Conservation (phyloP, 179 eudicot genomes). For the Camellia oleifera region DNA sequence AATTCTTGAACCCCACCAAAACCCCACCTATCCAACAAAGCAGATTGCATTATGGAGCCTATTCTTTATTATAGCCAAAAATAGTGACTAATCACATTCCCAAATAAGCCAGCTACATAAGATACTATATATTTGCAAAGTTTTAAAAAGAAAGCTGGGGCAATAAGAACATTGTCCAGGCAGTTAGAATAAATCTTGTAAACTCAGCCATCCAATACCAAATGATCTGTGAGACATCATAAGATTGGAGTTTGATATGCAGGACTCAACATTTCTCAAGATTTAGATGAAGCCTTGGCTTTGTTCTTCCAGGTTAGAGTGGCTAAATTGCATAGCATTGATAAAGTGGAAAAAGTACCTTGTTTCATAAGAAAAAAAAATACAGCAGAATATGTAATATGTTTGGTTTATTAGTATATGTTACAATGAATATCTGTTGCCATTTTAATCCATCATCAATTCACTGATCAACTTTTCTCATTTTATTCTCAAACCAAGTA, state of each 20-base stretch:
- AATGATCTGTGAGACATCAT: background rate
- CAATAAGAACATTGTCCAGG: background rate
- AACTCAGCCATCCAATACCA: background rate
- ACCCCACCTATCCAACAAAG: background rate
- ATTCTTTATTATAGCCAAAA: background rate
- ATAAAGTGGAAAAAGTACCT: background rate
- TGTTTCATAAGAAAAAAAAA: background rate
- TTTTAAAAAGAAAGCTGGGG: background rate
- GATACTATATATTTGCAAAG: background rate
- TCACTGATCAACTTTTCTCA: background rate
- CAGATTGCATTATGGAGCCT: background rate
- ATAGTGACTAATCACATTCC: slow-evolving; percentile 6
- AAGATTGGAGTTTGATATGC: background rate
- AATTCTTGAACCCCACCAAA: too few relatives aligned
- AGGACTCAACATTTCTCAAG: background rate
- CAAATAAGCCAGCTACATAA: background rate
- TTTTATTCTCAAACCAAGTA: background rate
- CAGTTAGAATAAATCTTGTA: slow-evolving; percentile 1
- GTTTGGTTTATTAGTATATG: background rate
- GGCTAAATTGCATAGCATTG: slow-evolving; percentile 1
- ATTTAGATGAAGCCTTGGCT: background rate
- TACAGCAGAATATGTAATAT: background rate
- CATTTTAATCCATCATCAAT: background rate
- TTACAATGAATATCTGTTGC: background rate
- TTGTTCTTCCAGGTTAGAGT: background rate